Conservation (phyloP, 371 early-diverging fungal genomes). For the Rhizopus delemar region DNA sequence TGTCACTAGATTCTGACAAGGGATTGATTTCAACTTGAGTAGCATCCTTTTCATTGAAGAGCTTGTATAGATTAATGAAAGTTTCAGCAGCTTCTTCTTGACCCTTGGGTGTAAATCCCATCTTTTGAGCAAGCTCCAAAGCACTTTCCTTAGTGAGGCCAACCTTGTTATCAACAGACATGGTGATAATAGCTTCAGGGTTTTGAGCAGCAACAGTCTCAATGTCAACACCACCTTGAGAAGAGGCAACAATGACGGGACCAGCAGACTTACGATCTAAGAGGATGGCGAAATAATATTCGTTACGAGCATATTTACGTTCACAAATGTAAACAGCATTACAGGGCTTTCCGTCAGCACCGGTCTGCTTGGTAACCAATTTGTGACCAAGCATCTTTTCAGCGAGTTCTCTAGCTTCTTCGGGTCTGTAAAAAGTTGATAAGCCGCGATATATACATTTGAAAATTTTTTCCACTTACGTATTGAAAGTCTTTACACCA, state of each 20-base stretch:
- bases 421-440: constrained; percentile 58
- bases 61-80: constrained; percentile 89
- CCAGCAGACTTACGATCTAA: constrained; percentile 95
- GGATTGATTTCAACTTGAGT: constrained; percentile 99
- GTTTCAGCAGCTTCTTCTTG: constrained; percentile 88
- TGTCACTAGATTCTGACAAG: constrained; percentile 86
- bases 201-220: constrained; percentile 92
- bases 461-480: constrained; percentile 58
- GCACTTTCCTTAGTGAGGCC: constrained; percentile 70
- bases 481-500: constrained; percentile 92
- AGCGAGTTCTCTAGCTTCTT: constrained; percentile 86
- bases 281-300: constrained; percentile 98
- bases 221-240: constrained; percentile 98
- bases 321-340: constrained; percentile 93
- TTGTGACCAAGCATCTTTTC: constrained; percentile 96
- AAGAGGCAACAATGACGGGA: constrained; percentile 93
- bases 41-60: constrained; percentile 95
- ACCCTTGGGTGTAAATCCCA: constrained; percentile 87
- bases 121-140: constrained; percentile 68
- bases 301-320: constrained; percentile 92
- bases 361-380: constrained; percentile 98
- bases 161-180: constrained; percentile 76
- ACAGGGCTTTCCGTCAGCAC: constrained; percentile 93
- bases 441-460: too few species aligned
- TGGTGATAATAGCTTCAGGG: constrained; percentile 90